Conservation (phyloP, 106 monocot genomes). For the Phalaenopsis aphrodite region DNA sequence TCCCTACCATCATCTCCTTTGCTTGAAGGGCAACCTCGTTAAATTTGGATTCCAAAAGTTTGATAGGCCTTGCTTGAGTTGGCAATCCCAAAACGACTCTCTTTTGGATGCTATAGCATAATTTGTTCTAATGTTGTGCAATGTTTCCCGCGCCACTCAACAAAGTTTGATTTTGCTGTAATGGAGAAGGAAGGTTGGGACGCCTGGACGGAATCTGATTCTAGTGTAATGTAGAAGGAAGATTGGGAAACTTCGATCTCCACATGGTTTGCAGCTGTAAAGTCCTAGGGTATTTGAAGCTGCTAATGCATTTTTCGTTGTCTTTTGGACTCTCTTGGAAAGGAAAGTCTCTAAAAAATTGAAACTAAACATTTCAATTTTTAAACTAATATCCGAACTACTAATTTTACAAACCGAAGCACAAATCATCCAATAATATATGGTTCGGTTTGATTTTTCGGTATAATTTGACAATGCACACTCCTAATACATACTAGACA, state of each 20-base stretch:
- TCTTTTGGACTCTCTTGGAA: constrained; percentile 28
- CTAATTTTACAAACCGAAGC: no score
- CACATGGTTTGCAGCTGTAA: constrained; percentile 14
- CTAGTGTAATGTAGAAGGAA: not conserved
- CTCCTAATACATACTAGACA: no score
- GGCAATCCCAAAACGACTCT: constrained; percentile 52
- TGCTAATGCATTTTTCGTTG: constrained; percentile 14
- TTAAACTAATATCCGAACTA: no score
- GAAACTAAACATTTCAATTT: no score
- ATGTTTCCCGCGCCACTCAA: constrained; percentile 24
- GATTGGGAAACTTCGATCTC: not conserved
- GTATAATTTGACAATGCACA: no score
- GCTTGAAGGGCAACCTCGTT: constrained; percentile 9
- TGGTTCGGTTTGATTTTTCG: no score
- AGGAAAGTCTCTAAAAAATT: no score
- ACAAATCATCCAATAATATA: no score
- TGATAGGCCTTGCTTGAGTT: not conserved
- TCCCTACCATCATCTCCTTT: constrained; percentile 20
- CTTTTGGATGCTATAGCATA: constrained; percentile 76
- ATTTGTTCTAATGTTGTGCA: constrained; percentile 22
- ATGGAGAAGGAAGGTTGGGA: not conserved
- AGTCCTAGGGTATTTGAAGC: constrained; percentile 50
- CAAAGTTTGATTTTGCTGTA: constrained; percentile 20
- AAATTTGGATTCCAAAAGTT: constrained; percentile 8
- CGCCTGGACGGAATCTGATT: constrained; percentile 21